These are phyloP conservation scores for Fusarium sp. DNA, from an alignment of 2,329 filamentous ascomycete species.

Conservation along the genomic window DNA sequence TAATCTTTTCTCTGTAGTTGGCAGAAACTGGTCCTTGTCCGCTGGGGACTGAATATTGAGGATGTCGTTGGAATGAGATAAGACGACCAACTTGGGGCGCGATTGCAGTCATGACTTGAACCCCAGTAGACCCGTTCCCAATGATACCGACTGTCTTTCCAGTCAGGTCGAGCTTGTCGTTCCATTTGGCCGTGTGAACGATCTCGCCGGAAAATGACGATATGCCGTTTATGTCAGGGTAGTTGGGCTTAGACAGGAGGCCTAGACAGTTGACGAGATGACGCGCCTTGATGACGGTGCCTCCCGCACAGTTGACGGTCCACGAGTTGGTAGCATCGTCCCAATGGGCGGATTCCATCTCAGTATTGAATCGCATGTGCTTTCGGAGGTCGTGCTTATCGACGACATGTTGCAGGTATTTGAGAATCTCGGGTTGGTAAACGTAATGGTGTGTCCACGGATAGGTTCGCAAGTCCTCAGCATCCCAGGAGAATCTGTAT, in stretches of 20 bases:
- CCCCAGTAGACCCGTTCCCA: not conserved
- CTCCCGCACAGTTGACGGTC: not conserved
- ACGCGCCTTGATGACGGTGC: not conserved
- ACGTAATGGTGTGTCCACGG: constrained; percentile 27
- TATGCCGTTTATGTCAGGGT: not conserved
- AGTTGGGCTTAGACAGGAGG: not conserved
- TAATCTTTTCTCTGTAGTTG: not conserved
- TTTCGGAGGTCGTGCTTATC: constrained; percentile 13
- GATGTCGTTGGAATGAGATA: not conserved
- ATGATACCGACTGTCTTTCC: not conserved
- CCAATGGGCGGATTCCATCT: not conserved
- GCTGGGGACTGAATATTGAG: not conserved
- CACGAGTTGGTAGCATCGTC: no score
- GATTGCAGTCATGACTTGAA: not conserved
- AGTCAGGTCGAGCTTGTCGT: not conserved
- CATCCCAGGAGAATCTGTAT: constrained; percentile 32
- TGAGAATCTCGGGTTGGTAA: constrained; percentile 31
- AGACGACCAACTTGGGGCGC: not conserved
- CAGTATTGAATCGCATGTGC: not conserved
- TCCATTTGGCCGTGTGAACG: not conserved
- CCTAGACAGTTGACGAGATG: not conserved
- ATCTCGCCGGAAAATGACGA: not conserved
- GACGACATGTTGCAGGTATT: constrained; percentile 24
- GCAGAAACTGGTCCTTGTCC: not conserved
- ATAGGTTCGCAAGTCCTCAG: constrained; percentile 24